Base-by-base conservation (phyloP, 352 stramenopile species). In the Globisporangium alternatum region DNA sequence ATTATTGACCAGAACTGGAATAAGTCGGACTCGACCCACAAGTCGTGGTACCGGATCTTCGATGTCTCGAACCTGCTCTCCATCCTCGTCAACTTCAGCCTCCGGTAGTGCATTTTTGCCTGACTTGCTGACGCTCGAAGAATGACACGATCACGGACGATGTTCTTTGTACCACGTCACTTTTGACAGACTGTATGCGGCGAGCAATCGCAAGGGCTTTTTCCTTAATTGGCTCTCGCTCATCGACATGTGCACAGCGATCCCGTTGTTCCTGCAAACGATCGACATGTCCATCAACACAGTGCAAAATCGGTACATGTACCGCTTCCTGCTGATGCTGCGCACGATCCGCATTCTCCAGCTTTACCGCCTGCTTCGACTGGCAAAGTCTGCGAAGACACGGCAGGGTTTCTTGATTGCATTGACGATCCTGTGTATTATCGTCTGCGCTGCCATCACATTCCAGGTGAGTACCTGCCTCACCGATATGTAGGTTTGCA, bases 1-100 rank as follows among this genome's bases (percentile, higher is more conserved):
- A 81, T 88, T 49, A 78, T 88, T n/a, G 63, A 77, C n/a, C 69
- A 89, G 39, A 91, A 91, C 59, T 89, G 79, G 79, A 71, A 52
- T 0, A 68, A 67, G 22, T 75, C 80, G 22, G 69, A 60, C 43
- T 81, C 74, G 15, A 64, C 64, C 8, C 74, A 75, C 6, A 66
- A 65, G 2, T 58, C 61, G 0, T 71, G 60, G 39, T 78, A 86
- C 57, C 65, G 72, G 10, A 54, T 54, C 22, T 80, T 89, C 49
- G 81, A 91, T 44, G 56, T 77, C 30, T 48, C 74, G 25, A 89
- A 89, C 58, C 65, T 89, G 2, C 25, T 81, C 19, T 72, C 71
- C 13, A 91, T 85, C 30, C 25, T 69, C 15, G 45, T 67, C 47
- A 78, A 80, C 62, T 77, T 87, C 53, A 67, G 64, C 9, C 33